Percentiles rank a stretch among this genome's conserved stretches.
These are phyloP conservation scores for Entrophospora sp. DNA, from an alignment of 192 early-diverging fungal species.

Conservation along the genomic window DNA sequence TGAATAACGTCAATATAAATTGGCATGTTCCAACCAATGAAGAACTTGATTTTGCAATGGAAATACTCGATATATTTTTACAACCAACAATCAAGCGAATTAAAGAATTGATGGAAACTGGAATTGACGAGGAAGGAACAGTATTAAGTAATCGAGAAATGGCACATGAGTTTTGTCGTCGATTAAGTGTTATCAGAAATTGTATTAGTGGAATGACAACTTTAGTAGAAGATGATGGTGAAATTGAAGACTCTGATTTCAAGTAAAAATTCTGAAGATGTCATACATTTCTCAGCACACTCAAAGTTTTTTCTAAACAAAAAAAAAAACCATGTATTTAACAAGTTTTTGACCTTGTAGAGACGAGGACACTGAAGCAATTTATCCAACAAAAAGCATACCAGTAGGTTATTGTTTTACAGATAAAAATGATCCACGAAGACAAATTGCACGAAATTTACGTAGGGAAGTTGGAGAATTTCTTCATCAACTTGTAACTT, in stretches of 20 bases:
- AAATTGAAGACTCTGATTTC: constrained; percentile 24
- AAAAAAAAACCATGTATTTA: too few relatives aligned
- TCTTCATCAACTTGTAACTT: constrained; percentile 41
- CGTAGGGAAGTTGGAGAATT: constrained; percentile 45
- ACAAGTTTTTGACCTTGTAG: constrained; percentile 18
- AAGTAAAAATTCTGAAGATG: constrained; percentile 27
- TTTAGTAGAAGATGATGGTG: constrained; percentile 47
- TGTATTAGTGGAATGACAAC: constrained; percentile 44
- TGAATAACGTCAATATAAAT: constrained; percentile 44
- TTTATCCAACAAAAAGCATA: constrained; percentile 34
- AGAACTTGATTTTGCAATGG: constrained; percentile 60
- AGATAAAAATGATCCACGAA: constrained; percentile 40
- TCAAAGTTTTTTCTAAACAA: not conserved
- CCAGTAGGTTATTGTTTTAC: constrained; percentile 62
- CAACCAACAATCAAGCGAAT: constrained; percentile 31
- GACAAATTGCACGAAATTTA: constrained; percentile 36
- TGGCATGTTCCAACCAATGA: constrained; percentile 72
- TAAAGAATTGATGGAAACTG: constrained; percentile 33
- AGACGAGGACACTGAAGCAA: constrained; percentile 30
- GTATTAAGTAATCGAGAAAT: constrained; percentile 24
- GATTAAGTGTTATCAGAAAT: constrained; percentile 39
- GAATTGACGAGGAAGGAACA: constrained; percentile 27
- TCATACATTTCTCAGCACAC: constrained; percentile 5
- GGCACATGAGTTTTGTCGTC: constrained; percentile 46
- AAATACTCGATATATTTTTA: constrained; percentile 49